Evolutionary conservation across 768 basidiomycete genomes (phyloP).

Genomic region (Tricholoma furcatifolium): DNA sequence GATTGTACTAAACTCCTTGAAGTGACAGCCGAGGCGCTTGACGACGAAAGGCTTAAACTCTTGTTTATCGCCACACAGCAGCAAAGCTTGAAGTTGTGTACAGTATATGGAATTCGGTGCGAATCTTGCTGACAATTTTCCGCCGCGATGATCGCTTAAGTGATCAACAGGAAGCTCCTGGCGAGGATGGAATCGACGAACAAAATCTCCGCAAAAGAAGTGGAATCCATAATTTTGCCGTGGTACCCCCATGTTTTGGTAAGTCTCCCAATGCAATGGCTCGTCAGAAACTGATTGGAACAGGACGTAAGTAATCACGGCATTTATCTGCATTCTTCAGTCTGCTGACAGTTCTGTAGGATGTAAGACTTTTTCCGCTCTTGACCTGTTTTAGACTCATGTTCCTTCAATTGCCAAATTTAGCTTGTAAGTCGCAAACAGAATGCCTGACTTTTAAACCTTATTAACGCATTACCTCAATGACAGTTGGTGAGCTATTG

Average conservation of each 20-base stretch:
- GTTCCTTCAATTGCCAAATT: too few relatives aligned
- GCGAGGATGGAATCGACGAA: slow-evolving; percentile 1
- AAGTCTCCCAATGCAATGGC: neutral
- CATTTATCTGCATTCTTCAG: too few relatives aligned
- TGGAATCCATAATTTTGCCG: slow-evolving; percentile 4
- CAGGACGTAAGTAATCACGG: slow-evolving; percentile 6
- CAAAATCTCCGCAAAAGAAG: slow-evolving; percentile 7
- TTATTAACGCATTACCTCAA: too few relatives aligned
- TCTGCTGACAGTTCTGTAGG: too few relatives aligned
- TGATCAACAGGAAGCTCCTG: slow-evolving; percentile 6
- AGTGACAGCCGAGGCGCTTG: slow-evolving; percentile 8
- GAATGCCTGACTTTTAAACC: too few relatives aligned
- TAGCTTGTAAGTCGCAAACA: too few relatives aligned
- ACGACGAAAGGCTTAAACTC: slow-evolving; percentile 12
- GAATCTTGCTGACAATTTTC: neutral
- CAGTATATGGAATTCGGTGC: slow-evolving; percentile 10
- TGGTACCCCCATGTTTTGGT: slow-evolving; percentile 17
- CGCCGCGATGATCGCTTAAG: neutral
- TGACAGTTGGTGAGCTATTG: too few relatives aligned
- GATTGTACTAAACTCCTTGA: slow-evolving; percentile 7
- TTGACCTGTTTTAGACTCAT: too few relatives aligned
- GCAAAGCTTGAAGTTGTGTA: slow-evolving; percentile 7
- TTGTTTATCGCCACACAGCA: slow-evolving; percentile 12
- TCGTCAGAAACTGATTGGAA: neutral
- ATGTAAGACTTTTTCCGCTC: too few relatives aligned